Evolutionary conservation across 2,329 filamentous ascomycete genomes (phyloP).

Genomic region (Magnaporthales sp.): DNA sequence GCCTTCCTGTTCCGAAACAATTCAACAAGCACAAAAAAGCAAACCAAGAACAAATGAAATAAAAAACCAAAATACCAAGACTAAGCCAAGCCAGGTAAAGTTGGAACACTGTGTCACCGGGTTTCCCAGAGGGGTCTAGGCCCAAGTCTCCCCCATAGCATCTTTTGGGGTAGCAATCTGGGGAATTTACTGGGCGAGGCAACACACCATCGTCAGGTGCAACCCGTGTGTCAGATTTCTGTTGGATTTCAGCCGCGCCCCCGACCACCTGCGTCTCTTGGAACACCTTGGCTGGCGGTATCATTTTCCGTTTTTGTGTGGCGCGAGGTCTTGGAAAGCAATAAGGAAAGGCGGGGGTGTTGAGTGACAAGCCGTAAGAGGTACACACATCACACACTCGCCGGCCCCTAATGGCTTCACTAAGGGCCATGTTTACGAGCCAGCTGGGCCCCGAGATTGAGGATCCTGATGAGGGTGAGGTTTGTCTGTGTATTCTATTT

Average conservation of each 20-base stretch:
- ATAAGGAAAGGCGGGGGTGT: neutral
- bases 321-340: neutral
- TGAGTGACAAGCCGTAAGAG: neutral
- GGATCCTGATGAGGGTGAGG: slow-evolving; percentile 39
- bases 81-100: neutral
- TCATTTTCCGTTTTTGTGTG: neutral
- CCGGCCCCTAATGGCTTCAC: neutral
- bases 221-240: neutral
- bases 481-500: neutral
- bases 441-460: slow-evolving; percentile 33
- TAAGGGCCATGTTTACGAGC: slow-evolving; percentile 1
- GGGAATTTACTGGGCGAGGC: neutral
- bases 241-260: neutral
- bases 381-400: neutral
- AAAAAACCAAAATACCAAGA: neutral
- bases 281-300: neutral
- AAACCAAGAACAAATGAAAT: neutral
- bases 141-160: neutral
- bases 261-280: slow-evolving; percentile 5
- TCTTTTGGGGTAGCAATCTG: neutral
- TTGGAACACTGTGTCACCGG: neutral
- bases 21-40: too few species aligned
- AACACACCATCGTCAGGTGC: neutral
- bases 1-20: too few species aligned
- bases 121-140: neutral